A percentile compares a stretch with the other conserved stretches of the same genome.
phyloP scores from a whole-genome alignment of 2,329 filamentous ascomycete genomes.

The Beauveria australis region DNA sequence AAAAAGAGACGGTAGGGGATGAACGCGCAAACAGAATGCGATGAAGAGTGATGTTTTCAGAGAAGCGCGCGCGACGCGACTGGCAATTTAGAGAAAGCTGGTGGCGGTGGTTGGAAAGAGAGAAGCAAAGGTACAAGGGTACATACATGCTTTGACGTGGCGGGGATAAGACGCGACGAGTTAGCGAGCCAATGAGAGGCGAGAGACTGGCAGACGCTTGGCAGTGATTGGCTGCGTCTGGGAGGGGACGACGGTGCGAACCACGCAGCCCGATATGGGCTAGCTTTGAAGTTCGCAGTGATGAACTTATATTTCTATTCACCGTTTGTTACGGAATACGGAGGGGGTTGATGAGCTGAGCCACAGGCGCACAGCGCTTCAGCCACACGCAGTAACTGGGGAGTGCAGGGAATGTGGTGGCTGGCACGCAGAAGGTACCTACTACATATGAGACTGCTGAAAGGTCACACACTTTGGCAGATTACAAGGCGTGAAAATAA shows the following conservation, averaged over 20 bases:
- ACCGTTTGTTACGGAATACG: too few relatives aligned
- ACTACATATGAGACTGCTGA: too few relatives aligned
- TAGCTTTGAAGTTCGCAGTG: too few relatives aligned
- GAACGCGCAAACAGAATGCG: not conserved
- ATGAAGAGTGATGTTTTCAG: not conserved
- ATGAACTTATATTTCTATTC: too few relatives aligned
- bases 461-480: too few relatives aligned
- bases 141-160: not conserved
- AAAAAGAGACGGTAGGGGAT: not conserved
- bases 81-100: conserved; percentile 1
- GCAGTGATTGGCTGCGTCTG: not conserved
- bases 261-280: not conserved
- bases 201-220: not conserved
- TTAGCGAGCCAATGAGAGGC: not conserved
- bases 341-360: too few relatives aligned
- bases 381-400: too few relatives aligned
- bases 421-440: too few relatives aligned
- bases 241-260: not conserved
- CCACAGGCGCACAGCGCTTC: too few relatives aligned
- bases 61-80: conserved; percentile 5
- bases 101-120: not conserved
- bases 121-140: not conserved
- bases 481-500: too few relatives aligned
- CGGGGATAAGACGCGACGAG: not conserved
- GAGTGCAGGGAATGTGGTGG: too few relatives aligned